Evolutionary conservation across 345 rosid species (phyloP), one percentile per base, ranked within the genome.

Genomic region (Linum lewisii): DNA sequence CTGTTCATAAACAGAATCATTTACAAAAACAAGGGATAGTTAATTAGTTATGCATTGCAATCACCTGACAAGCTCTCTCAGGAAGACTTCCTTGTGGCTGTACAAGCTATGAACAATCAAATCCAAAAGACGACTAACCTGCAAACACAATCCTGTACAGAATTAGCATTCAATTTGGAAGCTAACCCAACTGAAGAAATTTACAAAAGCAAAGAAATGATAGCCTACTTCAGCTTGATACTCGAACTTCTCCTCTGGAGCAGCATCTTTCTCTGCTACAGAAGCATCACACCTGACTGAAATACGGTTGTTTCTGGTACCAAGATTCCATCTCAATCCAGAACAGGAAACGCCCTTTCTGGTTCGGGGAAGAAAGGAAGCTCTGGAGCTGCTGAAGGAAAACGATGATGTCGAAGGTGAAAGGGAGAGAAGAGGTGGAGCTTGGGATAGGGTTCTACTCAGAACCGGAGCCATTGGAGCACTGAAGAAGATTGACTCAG

Each of bases 181-280:
- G n/a, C n/a, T n/a, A n/a, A n/a, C n/a, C n/a, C n/a, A n/a, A n/a
- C n/a, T n/a, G n/a, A n/a, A n/a, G n/a, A n/a, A n/a, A n/a, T n/a
- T n/a, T n/a, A 45, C 5, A 24, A 22, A 58, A n/a, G 16, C 6
- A 9, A 14, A 24, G 9, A 63, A 60, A 51, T n/a, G n/a, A n/a
- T n/a, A n/a, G n/a, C 82, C 63, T 71, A 93, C 99, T 95, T 93
- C 99, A 5, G 99, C 99, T 76, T 93, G 99, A 69, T 89, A 93
- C 80, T 93, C 97, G 47, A 74, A 93, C 79, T 84, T 87, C 84
- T 93, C 99, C 32, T 88, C 96, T 4, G 95, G 72, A 26, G 77
- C n/a, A 4, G 89, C 81, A 65, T 93, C 95, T 52, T 93, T 81
- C 79, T 93, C 97, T 3, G 92, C 95, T 36, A 93, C 97, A 0